Base-by-base conservation (phyloP, 2,329 filamentous ascomycete species). In the Diaporthe helianthi region DNA sequence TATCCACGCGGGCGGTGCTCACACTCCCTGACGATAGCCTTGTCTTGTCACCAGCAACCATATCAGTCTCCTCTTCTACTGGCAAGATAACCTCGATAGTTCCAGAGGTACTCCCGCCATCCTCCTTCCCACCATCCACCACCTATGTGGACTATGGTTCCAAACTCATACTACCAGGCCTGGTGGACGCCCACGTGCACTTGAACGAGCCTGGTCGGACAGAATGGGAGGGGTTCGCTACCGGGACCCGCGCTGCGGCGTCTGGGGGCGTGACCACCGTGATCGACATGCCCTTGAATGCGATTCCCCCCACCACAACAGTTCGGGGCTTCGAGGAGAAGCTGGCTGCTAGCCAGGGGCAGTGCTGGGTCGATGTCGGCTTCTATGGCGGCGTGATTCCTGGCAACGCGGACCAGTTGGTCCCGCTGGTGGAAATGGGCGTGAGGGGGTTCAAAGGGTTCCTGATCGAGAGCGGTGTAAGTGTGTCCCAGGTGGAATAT, bases 331-430 rank as follows among this genome's bases (percentile, higher is more conserved):
- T 99, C 74, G 85, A 91, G 71, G 92, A 93, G 83, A 99, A 99
- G 84, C 84, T 97, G 55, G 87, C 88, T 33, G 96, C 96, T 29
- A 93, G 93, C 49, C 81, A 87, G 71, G 93, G 92, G 41, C 92
- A 98, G 81, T 97, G 95, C 81, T 99, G 95, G 95, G 93, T 98
- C 31, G 96, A 98, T 76, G 94, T 98, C n/a, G 96, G 94, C 36
- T 98, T 99, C 80, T 98, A 98, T 78, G 96, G 96, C 31, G 96
- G 96, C 38, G 89, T 98, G 47, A 90, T 99, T 58, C 96, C 96
- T 4, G 96, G 95, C 1, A 99, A 99, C 77, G 87, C 90, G 3
- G 80, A 87, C 13, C 90, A 98, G 76, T 82, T 99, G 67, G 89
- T 93, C 74, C 90, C 90, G 0, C 84, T 99, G 4, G 92, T 98